These are phyloP conservation scores for Lichtheimia ornata DNA, from an alignment of 371 early-diverging fungal genomes.

Conservation along the genomic window DNA sequence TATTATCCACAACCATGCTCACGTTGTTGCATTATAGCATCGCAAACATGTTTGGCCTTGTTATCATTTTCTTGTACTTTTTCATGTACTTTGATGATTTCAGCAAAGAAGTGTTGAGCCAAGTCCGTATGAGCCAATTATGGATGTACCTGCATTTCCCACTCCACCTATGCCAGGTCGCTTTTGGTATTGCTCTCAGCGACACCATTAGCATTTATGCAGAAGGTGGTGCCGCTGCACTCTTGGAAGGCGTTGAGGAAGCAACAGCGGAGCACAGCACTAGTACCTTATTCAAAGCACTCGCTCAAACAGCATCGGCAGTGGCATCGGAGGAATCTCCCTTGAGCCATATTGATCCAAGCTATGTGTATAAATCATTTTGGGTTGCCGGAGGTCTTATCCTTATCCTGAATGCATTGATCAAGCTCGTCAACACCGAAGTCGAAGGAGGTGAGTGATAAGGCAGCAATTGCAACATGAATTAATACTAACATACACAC, in stretches of 20 bases:
- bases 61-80: conserved; percentile 51
- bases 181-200: conserved; percentile 57
- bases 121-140: conserved; percentile 45
- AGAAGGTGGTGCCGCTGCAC: conserved; percentile 18
- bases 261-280: conserved; percentile 4
- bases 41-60: conserved; percentile 47
- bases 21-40: conserved; percentile 18
- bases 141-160: conserved; percentile 67
- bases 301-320: conserved; percentile 15
- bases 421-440: conserved; percentile 43
- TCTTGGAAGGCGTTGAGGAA: conserved; percentile 3
- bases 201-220: conserved; percentile 48
- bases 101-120: conserved; percentile 31
- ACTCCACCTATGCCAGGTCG: conserved; percentile 56
- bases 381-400: conserved; percentile 48
- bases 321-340: conserved; percentile 5
- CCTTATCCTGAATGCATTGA: conserved; percentile 42
- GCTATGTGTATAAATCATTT: conserved; percentile 39
- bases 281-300: conserved; percentile 4
- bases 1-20: not conserved
- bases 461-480: conserved; percentile 10
- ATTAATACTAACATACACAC: no score
- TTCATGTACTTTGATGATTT: conserved; percentile 60
- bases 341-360: conserved; percentile 10
- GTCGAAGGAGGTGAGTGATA: conserved; percentile 25